Conservation (phyloP, 1,284 basidiomycete species). For the Sporisorium iseilematis-ciliati region DNA sequence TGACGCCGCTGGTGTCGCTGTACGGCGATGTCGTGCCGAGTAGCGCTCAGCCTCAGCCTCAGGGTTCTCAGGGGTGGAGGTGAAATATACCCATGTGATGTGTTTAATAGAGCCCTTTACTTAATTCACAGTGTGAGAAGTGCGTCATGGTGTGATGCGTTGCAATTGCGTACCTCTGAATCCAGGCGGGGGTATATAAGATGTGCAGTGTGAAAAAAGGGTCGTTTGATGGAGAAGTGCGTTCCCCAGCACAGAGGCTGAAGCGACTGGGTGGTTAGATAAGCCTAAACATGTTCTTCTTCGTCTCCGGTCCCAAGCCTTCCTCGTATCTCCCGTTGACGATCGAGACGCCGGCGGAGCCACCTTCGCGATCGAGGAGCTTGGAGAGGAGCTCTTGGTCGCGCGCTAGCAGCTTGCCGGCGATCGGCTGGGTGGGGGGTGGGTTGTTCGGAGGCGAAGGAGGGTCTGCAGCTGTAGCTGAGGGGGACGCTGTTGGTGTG, state of each 20-base stretch:
- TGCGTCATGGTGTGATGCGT: too few species aligned
- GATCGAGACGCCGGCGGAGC: constrained; percentile 37
- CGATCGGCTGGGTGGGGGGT: not conserved
- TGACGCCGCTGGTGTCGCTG: constrained; percentile 31
- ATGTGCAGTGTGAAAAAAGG: not conserved
- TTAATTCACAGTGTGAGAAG: too few species aligned
- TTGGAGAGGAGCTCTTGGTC: constrained; percentile 48
- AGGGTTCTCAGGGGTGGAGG: not conserved
- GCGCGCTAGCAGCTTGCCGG: constrained; percentile 40
- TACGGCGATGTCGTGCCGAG: constrained; percentile 36
- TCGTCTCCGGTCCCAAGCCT: constrained; percentile 48
- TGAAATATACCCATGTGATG: not conserved
- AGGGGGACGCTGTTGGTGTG: not conserved
- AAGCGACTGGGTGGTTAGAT: too few species aligned
- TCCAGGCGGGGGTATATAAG: constrained; percentile 21
- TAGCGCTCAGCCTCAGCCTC: constrained; percentile 12
- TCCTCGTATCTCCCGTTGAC: constrained; percentile 55
- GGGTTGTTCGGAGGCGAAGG: too few species aligned
- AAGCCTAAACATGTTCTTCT: constrained; percentile 60
- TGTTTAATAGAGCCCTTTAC: not conserved
- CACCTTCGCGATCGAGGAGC: constrained; percentile 51
- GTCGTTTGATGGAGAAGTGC: too few species aligned
- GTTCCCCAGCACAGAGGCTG: too few species aligned
- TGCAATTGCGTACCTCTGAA: too few species aligned
- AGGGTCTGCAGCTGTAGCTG: not conserved